Base-by-base conservation (phyloP, 1,139 yeast species). In the Debaryomyces udenii region DNA sequence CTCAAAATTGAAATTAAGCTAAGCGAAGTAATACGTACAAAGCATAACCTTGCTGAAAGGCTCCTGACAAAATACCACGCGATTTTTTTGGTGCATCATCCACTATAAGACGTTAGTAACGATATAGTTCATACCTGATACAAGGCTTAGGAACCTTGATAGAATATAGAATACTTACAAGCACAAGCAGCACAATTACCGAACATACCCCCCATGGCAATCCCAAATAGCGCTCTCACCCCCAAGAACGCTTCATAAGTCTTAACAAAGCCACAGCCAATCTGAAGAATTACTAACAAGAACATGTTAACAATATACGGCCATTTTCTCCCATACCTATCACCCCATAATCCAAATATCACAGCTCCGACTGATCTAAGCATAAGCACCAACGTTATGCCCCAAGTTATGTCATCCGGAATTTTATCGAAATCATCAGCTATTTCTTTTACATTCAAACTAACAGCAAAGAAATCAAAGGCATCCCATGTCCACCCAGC, bases 401-500 rank as follows among this genome's bases (percentile, higher is more conserved):
- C 75, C 76, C 75, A 70, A 9, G 74, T 59, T 6, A 70, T 55
- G 32, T 62, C 64, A 39, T 55, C 61, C 31, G 62, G 64, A 6
- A 55, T 40, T 6, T 43, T 56, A 18, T 51, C 52, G 29, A 70
- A 62, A 20, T 55, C 53, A 11, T 56, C 44, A 18, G 75, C 68
- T 37, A 70, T 61, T 14, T 53, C 53, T 6, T 55, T 27, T 4
- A 61, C 64, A 44, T 69, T 68, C 42, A 68, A 57, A 11, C 68
- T 60, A 6, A 69, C 70, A n/a, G 64, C 47, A 43, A 68, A 69
- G 47, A 63, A 68, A 51, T 70, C 76, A 47, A 70, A 63, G 6
- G 74, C 70, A 53, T 70, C 76, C 69, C 70, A 66, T 6, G 74
- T 67, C 76, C 76, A 70, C 17, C 68, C 72, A 36, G 53, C 51